Percentiles rank a stretch among this genome's conserved stretches.
phyloP scores from a whole-genome alignment of 164 flowering plant species.

The Umbellularia californica region DNA sequence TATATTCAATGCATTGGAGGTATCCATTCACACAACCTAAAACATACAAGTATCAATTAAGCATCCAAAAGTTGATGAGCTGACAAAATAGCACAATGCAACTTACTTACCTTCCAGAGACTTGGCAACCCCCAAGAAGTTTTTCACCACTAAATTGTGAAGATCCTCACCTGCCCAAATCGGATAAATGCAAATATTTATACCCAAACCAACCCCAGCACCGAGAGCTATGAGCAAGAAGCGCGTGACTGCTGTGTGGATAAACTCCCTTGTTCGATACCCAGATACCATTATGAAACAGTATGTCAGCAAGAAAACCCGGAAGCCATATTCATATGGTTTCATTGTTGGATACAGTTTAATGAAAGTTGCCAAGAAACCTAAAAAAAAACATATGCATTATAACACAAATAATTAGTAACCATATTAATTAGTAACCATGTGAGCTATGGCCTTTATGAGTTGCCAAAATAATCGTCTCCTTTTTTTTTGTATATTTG shows the following conservation, averaged over 20 bases:
- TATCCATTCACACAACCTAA: slow-evolving; percentile 77
- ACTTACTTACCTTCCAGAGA: slow-evolving; percentile 22
- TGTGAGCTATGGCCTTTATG: no score
- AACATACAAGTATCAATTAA: neutral
- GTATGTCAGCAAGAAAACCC: slow-evolving; percentile 79
- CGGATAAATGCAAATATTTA: slow-evolving; percentile 70
- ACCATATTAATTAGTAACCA: no score
- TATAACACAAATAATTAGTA: no score
- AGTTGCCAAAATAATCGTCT: no score
- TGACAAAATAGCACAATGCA: neutral
- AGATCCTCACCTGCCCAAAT: slow-evolving; percentile 94
- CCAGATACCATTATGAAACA: slow-evolving; percentile 79
- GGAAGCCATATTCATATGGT: slow-evolving; percentile 82
- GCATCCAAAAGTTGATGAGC: slow-evolving; percentile 48
- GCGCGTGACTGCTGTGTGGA: slow-evolving; percentile 59
- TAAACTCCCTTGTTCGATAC: slow-evolving; percentile 45
- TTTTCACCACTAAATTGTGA: slow-evolving; percentile 77
- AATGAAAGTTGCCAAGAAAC: slow-evolving; percentile 52
- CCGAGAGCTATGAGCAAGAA: slow-evolving; percentile 74
- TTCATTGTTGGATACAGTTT: slow-evolving; percentile 79
- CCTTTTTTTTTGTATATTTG: no score
- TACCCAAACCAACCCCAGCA: slow-evolving; percentile 53
- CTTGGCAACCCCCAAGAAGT: slow-evolving; percentile 62
- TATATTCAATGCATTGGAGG: slow-evolving; percentile 64
- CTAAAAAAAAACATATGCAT: slow-evolving; percentile 17